Percentiles rank a stretch among this genome's conserved stretches.
phyloP scores from a whole-genome alignment of 768 basidiomycete species.

The Austroboletus eburneus region DNA sequence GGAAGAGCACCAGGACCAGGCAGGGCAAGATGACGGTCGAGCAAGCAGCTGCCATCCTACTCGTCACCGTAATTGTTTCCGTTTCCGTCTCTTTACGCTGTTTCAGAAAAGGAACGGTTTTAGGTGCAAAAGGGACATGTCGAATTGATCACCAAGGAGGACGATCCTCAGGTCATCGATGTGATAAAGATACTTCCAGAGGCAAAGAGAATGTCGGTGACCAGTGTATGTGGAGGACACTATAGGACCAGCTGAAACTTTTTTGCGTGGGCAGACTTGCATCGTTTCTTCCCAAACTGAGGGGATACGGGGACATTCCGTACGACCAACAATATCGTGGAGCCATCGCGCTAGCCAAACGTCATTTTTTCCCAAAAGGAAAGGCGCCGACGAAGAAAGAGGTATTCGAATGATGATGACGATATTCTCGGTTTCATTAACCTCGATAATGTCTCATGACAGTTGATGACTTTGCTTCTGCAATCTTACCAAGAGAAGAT shows the following conservation, averaged over 20 bases:
- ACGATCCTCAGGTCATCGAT: slow-evolving; percentile 16
- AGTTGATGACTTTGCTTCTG: slow-evolving; percentile 24
- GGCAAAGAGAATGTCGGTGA: slow-evolving; percentile 21
- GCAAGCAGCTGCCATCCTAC: slow-evolving; percentile 23
- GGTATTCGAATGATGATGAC: slow-evolving; percentile 6
- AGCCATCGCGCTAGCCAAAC: slow-evolving; percentile 26
- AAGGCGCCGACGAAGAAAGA: slow-evolving; percentile 22
- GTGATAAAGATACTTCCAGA: slow-evolving; percentile 23
- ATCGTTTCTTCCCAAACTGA: slow-evolving; percentile 26
- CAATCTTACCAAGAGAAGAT: slow-evolving; percentile 24
- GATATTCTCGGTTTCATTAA: background rate
- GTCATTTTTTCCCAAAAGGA: slow-evolving; percentile 26
- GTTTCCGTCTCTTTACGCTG: background rate
- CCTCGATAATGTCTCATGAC: background rate
- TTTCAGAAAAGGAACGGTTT: background rate
- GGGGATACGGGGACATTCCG: slow-evolving; percentile 27
- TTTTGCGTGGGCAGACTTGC: slow-evolving; percentile 16
- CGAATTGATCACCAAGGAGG: slow-evolving; percentile 14
- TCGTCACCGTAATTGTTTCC: slow-evolving; percentile 15
- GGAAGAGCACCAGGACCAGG: slow-evolving; percentile 14
- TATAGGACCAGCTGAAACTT: background rate
- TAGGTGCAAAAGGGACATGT: slow-evolving; percentile 27
- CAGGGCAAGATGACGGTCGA: slow-evolving; percentile 21
- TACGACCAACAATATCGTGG: slow-evolving; percentile 26
- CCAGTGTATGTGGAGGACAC: background rate